Conservation (phyloP, 495 filamentous ascomycete genomes). For the Penicillium verhagenii region DNA sequence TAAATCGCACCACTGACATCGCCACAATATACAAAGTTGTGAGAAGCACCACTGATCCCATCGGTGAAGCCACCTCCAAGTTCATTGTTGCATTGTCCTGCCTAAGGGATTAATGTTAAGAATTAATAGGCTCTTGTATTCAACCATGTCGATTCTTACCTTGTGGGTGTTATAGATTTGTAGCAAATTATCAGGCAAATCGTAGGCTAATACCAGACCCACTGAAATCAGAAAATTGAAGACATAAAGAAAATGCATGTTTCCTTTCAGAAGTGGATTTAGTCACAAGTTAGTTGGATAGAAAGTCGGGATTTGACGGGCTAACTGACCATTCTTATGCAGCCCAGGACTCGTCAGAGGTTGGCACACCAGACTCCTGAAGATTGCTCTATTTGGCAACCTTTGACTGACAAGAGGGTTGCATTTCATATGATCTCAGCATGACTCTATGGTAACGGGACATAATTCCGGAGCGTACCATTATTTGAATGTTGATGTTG, state of each 20-base stretch:
- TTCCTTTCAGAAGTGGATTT: no score
- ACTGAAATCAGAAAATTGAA: no score
- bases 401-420: no score
- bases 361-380: neutral
- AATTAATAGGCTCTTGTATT: neutral
- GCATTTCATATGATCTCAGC: no score
- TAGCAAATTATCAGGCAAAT: conserved; percentile 29
- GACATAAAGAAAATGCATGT: no score
- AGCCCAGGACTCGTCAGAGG: neutral
- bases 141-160: neutral
- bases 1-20: conserved; percentile 31
- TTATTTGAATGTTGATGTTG: no score
- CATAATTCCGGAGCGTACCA: no score
- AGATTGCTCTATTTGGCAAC: neutral
- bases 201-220: conserved; percentile 17
- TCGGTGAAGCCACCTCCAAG: conserved; percentile 28
- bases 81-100: conserved; percentile 20
- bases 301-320: no score
- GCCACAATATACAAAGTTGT: conserved; percentile 27
- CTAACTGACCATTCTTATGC: neutral
- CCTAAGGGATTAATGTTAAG: conserved; percentile 9
- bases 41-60: conserved; percentile 10
- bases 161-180: conserved; percentile 31
- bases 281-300: no score
- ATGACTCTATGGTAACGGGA: no score